Evolutionary conservation across 345 rosid species (phyloP).

Genomic region (Citrus medica): DNA sequence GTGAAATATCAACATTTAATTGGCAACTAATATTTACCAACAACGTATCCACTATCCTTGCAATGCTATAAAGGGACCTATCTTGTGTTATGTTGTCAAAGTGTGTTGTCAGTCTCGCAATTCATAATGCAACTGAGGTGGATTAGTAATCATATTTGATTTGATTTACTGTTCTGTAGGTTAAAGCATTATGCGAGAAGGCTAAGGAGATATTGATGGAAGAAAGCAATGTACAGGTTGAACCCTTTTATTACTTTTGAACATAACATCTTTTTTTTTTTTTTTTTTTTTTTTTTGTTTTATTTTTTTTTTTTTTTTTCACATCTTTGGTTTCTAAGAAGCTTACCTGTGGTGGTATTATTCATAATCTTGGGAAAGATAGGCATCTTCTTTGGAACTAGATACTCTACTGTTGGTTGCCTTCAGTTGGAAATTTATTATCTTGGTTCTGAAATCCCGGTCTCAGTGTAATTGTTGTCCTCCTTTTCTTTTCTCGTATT

Average conservation of each 20-base stretch:
- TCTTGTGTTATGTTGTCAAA: neutral
- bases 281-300: too few species aligned
- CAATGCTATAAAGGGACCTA: neutral
- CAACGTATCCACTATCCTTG: neutral
- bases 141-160: neutral
- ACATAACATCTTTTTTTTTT: too few species aligned
- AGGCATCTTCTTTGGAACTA: neutral
- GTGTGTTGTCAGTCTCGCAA: neutral
- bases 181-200: slow-evolving; percentile 89
- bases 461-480: neutral
- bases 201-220: slow-evolving; percentile 96
- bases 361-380: neutral
- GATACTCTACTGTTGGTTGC: neutral
- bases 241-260: neutral
- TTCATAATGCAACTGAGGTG: neutral
- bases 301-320: neutral
- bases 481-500: neutral
- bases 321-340: neutral
- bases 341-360: slow-evolving; percentile 2
- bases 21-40: neutral
- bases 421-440: neutral
- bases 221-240: slow-evolving; percentile 99
- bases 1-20: too few species aligned
- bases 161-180: slow-evolving; percentile 37
- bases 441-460: slow-evolving; percentile 3